Percentiles rank a stretch among this genome's conserved stretches.
Conservation (phyloP, 2,329 filamentous ascomycete genomes). For the Curvularia spicifera region DNA sequence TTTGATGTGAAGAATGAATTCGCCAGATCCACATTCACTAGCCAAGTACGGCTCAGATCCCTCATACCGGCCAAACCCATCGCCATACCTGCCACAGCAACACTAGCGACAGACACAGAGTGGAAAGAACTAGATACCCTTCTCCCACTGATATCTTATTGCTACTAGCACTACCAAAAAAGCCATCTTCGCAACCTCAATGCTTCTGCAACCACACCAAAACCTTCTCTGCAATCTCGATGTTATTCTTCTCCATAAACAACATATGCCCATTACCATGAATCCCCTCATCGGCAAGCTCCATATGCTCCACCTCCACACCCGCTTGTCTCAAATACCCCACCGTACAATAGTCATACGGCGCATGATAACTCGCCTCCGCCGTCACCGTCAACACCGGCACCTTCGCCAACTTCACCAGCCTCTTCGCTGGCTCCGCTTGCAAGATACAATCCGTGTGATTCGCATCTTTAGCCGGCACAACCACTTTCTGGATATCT, state of each 20-base stretch:
- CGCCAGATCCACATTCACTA: no score
- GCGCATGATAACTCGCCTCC: conserved; percentile 61
- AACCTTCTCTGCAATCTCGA: conserved; percentile 14
- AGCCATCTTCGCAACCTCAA: not conserved
- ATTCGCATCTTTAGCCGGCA: conserved; percentile 32
- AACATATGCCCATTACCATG: conserved; percentile 58
- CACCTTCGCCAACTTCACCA: conserved; percentile 58
- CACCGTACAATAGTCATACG: conserved; percentile 63
- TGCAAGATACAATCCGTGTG: conserved; percentile 51
- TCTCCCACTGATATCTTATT: not conserved
- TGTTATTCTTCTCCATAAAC: conserved; percentile 45
- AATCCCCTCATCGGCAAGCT: conserved; percentile 65
- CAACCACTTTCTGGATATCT: conserved; percentile 29
- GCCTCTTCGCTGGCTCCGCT: conserved; percentile 49
- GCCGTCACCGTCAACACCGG: conserved; percentile 59
- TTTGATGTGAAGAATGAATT: no score
- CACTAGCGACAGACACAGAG: not conserved
- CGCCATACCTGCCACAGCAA: no score
- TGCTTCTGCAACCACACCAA: conserved; percentile 4
- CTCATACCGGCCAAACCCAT: no score
- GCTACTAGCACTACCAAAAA: not conserved
- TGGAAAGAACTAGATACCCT: not conserved
- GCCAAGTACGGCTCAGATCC: no score
- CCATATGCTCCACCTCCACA: conserved; percentile 30
- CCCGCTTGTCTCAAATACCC: conserved; percentile 57